Evolutionary conservation across 352 stramenopile species (phyloP).

Genomic region (Phytophthora idaei): DNA sequence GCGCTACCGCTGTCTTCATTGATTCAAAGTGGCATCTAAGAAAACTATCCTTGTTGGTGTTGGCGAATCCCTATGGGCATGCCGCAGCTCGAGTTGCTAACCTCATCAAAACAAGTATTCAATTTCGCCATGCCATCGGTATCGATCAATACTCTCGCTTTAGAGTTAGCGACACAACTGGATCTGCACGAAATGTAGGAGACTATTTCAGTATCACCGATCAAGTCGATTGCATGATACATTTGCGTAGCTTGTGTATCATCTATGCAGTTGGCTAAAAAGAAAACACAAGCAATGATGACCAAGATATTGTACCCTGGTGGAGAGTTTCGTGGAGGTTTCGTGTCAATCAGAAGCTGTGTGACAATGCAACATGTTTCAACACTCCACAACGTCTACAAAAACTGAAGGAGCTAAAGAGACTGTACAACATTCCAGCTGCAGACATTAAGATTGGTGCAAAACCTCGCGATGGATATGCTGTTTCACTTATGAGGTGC

Average conservation of each 20-base stretch:
- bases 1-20: not conserved
- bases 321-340: not conserved
- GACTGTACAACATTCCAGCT: constrained; percentile 2
- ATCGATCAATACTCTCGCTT: constrained; percentile 2
- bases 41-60: not conserved
- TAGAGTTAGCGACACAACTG: constrained; percentile 1
- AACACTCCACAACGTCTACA: not conserved
- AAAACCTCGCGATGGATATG: constrained; percentile 13
- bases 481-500: constrained; percentile 2
- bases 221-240: constrained; percentile 15
- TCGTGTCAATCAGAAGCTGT: constrained; percentile 8
- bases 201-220: constrained; percentile 12
- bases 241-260: constrained; percentile 9
- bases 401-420: constrained; percentile 7
- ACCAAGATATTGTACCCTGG: not conserved
- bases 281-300: constrained; percentile 10
- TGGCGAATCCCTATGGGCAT: not conserved
- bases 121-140: not conserved
- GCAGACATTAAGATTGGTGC: not conserved
- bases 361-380: constrained; percentile 8
- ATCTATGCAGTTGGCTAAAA: constrained; percentile 7
- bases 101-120: not conserved
- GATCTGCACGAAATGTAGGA: not conserved
- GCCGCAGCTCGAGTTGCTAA: not conserved
- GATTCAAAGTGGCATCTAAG: not conserved